Percentiles rank a stretch among this genome's conserved stretches.
These are phyloP conservation scores for Ascochyta clinopodiicola DNA, from an alignment of 2,329 filamentous ascomycete genomes.

Conservation along the genomic window DNA sequence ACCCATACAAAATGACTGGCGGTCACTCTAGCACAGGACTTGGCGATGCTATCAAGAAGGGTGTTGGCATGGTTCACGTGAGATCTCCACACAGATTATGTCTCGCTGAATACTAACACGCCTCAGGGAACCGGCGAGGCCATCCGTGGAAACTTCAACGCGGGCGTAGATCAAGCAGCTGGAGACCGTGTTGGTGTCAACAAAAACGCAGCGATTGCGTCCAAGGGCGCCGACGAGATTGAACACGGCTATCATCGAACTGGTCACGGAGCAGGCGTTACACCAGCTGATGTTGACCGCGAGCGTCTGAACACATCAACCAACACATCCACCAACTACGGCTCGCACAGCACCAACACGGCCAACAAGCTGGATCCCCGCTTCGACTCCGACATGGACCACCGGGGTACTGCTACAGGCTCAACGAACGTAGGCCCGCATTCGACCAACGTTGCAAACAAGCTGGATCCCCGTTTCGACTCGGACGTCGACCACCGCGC, in stretches of 20 bases:
- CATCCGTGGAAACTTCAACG: conserved; percentile 48
- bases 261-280: conserved; percentile 38
- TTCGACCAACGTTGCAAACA: conserved; percentile 38
- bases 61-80: conserved; percentile 46
- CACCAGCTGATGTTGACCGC: conserved; percentile 34
- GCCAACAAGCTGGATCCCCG: conserved; percentile 43
- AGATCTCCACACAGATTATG: background rate
- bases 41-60: conserved; percentile 43
- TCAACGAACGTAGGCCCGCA: conserved; percentile 40
- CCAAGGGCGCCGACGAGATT: conserved; percentile 45
- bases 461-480: conserved; percentile 36
- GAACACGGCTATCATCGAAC: conserved; percentile 42
- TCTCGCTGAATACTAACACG: conserved; percentile 16
- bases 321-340: conserved; percentile 38
- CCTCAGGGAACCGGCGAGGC: conserved; percentile 47
- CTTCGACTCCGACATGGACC: conserved; percentile 37
- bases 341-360: conserved; percentile 40
- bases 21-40: conserved; percentile 31
- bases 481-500: conserved; percentile 38
- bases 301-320: conserved; percentile 31
- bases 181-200: conserved; percentile 37
- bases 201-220: conserved; percentile 43
- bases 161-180: conserved; percentile 41
- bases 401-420: conserved; percentile 24
- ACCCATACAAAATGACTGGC: conserved; percentile 30